Base-by-base conservation (phyloP, 2,329 filamentous ascomycete genomes). In the Arthrobotrys conoides region DNA sequence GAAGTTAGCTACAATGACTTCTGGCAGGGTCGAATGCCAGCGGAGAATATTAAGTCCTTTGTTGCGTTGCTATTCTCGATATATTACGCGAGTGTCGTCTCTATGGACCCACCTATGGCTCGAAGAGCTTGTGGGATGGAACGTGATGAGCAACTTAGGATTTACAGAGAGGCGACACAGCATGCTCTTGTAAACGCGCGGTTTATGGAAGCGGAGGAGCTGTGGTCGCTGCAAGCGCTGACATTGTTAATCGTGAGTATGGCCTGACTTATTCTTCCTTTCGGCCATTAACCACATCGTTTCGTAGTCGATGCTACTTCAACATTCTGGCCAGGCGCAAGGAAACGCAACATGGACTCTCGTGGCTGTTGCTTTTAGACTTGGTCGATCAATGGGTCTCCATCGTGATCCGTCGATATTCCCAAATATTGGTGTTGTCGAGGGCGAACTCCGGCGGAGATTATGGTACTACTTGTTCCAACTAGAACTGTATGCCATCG, bases 401-500 rank as follows among this genome's bases (percentile, higher is more conserved):
- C 75, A 78, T 24, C 68, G 75, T 22, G 75, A 78, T n/a, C 75
- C 75, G 1, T 72, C 75, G 18, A 65, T 78, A 33, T 78, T 78
- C n/a, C 63, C 75, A 10, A 78, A 78, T 44, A 72, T 78, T 14
- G 64, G 64, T 22, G 64, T 71, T 27, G 38, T 78, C 14, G 75
- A 78, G 48, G 75, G 75, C 14, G 75, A 78, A 33, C 63, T 78
- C 8, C 53, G 75, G 44, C 75, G 75, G 14, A 78, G 75, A 41
- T 51, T 78, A n/a, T 78, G 75, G 75, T 78, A 72, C 18, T 78
- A 78, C 38, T 30, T 78, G 5, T 72, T 78, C n/a, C 75, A 78
- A 36, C 20, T 78, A 16, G 75, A 78, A 33, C 24, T 78, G 8
- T 78, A 78, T 16, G 75, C 75, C 33, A 78, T 78, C 12, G 75